Conservation (phyloP, 2,329 filamentous ascomycete species). For the Coniella lustricola region DNA sequence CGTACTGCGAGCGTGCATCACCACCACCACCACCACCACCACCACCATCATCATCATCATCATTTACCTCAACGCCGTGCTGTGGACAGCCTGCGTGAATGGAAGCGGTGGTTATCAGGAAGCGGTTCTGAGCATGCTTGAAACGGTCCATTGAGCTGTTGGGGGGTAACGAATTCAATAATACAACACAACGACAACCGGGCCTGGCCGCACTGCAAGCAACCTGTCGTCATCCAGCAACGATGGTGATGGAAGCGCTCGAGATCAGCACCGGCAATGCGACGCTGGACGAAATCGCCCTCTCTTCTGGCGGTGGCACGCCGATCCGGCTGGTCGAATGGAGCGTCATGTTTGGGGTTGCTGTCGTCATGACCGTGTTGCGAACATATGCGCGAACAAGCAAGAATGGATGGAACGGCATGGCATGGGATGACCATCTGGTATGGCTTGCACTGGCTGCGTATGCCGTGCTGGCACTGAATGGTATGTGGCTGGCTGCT, state of each 20-base stretch:
- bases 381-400: slow-evolving; percentile 25
- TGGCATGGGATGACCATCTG: slow-evolving; percentile 26
- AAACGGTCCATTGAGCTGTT: too few relatives aligned
- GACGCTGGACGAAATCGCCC: slow-evolving; percentile 9
- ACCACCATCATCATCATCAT: too few relatives aligned
- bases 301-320: slow-evolving; percentile 7
- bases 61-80: too few relatives aligned
- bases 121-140: too few relatives aligned
- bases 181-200: too few relatives aligned
- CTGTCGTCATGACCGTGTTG: slow-evolving; percentile 21
- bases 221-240: background rate
- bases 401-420: slow-evolving; percentile 19
- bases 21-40: too few relatives aligned
- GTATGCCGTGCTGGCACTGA: background rate
- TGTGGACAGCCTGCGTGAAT: too few relatives aligned
- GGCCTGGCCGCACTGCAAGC: too few relatives aligned
- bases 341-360: slow-evolving; percentile 20
- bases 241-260: background rate
- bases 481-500: background rate
- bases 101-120: too few relatives aligned
- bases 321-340: slow-evolving; percentile 5
- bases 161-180: too few relatives aligned
- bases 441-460: slow-evolving; percentile 19
- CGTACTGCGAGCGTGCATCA: too few relatives aligned
- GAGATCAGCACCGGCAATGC: slow-evolving; percentile 9